Conservation (phyloP, 2,329 filamentous ascomycete species). For the Paecilomyces variotii region DNA sequence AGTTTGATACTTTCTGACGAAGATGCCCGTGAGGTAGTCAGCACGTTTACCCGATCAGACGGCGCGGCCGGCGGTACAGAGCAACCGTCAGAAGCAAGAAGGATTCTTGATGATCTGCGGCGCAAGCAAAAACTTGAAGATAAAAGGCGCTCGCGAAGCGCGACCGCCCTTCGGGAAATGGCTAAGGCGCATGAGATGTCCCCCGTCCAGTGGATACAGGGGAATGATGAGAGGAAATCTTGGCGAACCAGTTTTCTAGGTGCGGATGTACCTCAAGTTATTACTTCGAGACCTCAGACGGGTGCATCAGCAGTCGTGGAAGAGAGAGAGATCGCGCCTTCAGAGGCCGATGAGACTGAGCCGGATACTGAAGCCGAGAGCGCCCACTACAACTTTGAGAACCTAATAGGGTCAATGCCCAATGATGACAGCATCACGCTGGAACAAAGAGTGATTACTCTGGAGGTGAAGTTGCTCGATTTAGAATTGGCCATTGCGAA, state of each 20-base stretch:
- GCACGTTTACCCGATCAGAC: constrained; percentile 7
- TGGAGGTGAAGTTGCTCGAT: constrained; percentile 45
- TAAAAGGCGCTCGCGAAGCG: constrained; percentile 39
- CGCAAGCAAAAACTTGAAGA: constrained; percentile 16
- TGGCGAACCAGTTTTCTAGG: constrained; percentile 27
- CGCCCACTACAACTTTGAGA: constrained; percentile 28
- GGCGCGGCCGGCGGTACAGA: constrained; percentile 4
- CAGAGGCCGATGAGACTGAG: constrained; percentile 6
- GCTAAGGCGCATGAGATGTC: constrained; percentile 29
- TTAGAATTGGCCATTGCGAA: constrained; percentile 43
- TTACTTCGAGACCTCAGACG: constrained; percentile 7
- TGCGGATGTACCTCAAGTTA: constrained; percentile 12
- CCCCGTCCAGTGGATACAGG: constrained; percentile 34
- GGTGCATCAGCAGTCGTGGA: neutral
- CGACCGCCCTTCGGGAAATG: constrained; percentile 30
- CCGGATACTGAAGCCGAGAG: constrained; percentile 13
- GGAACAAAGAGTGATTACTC: constrained; percentile 40
- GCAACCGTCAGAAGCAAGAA: constrained; percentile 7
- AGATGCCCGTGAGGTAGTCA: constrained; percentile 20
- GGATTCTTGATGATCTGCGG: constrained; percentile 11
- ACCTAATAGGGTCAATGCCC: constrained; percentile 32
- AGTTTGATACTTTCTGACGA: constrained; percentile 37
- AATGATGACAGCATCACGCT: constrained; percentile 32
- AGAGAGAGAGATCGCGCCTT: neutral
- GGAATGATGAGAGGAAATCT: constrained; percentile 32